Conservation (phyloP, 169 alveolate genomes). For the Neospora caninum region DNA sequence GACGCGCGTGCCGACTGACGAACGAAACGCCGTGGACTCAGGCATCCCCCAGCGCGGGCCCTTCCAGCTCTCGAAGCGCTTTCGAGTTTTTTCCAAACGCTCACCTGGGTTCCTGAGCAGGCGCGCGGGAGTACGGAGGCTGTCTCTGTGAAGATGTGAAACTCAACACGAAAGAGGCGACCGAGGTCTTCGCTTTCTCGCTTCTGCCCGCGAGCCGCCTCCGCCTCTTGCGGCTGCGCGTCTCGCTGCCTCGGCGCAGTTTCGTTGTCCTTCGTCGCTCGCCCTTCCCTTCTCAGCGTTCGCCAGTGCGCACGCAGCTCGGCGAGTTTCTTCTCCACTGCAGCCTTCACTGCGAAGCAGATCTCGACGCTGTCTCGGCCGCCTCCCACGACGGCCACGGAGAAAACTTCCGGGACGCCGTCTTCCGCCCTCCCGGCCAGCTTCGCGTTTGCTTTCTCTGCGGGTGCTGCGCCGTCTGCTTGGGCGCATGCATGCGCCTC, state of each 20-base stretch:
- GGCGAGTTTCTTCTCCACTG: slow-evolving; percentile 48
- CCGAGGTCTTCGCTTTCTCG: not conserved
- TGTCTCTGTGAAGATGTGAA: not conserved
- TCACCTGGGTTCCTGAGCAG: too few relatives aligned
- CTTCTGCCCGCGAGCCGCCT: not conserved
- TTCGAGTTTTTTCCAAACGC: too few relatives aligned
- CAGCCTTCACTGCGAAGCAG: slow-evolving; percentile 48
- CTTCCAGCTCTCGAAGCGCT: too few relatives aligned
- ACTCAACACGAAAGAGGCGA: not conserved
- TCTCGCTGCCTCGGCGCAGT: not conserved
- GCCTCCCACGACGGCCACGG: slow-evolving; percentile 14
- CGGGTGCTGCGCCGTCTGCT: not conserved
- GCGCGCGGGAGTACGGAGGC: not conserved
- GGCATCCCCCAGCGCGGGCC: too few relatives aligned
- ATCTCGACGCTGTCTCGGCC: slow-evolving; percentile 60
- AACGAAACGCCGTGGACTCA: too few relatives aligned
- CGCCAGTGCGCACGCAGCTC: not conserved
- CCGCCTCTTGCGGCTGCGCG: not conserved
- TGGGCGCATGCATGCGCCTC: too few relatives aligned
- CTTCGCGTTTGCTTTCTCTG: not conserved
- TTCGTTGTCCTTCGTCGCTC: not conserved
- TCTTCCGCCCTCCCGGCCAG: not conserved
- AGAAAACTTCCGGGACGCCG: too few relatives aligned
- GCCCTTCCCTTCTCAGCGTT: not conserved
- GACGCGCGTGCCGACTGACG: too few relatives aligned